Percentiles rank a stretch among this genome's conserved stretches.
phyloP scores from a whole-genome alignment of 2,329 filamentous ascomycete genomes.

The Aspergillus sp. region DNA sequence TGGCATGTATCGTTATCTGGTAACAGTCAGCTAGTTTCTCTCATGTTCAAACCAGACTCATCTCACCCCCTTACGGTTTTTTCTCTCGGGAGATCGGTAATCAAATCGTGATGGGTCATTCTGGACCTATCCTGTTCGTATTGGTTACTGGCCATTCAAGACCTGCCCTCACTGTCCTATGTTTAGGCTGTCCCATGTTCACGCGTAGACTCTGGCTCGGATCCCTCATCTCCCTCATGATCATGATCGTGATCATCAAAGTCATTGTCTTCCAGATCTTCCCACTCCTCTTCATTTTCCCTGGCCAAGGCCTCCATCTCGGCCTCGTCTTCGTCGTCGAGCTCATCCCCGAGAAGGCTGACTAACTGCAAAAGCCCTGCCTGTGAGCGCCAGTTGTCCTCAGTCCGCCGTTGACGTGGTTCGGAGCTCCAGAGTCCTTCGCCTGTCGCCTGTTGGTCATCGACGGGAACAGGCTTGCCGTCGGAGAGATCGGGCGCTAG shows the following conservation, averaged over 20 bases:
- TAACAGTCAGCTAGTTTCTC: neutral
- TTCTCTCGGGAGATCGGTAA: neutral
- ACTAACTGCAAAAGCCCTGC: slow-evolving; percentile 28
- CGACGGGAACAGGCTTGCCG: neutral
- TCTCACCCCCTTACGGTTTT: neutral
- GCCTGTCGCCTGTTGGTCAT: neutral
- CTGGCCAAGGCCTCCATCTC: slow-evolving; percentile 6
- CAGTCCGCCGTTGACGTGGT: slow-evolving; percentile 12
- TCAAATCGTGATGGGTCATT: neutral
- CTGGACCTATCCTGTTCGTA: neutral
- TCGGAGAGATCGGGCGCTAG: slow-evolving; percentile 34
- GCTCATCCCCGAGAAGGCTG: slow-evolving; percentile 29
- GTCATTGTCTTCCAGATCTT: slow-evolving; percentile 1
- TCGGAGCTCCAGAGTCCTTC: slow-evolving; percentile 12
- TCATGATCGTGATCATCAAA: slow-evolving; percentile 7
- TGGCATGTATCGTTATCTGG: neutral
- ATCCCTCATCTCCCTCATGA: neutral
- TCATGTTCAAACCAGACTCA: neutral
- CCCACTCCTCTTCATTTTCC: slow-evolving; percentile 10
- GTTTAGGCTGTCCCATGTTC: neutral
- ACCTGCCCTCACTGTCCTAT: neutral
- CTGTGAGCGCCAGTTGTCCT: slow-evolving; percentile 24
- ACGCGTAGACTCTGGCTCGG: neutral
- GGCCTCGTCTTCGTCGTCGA: slow-evolving; percentile 19
- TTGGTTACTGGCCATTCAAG: neutral